Evolutionary conservation across 2,329 filamentous ascomycete species (phyloP), one percentile per base, ranked within the genome.

Genomic region (Xylariaceae sp.): DNA sequence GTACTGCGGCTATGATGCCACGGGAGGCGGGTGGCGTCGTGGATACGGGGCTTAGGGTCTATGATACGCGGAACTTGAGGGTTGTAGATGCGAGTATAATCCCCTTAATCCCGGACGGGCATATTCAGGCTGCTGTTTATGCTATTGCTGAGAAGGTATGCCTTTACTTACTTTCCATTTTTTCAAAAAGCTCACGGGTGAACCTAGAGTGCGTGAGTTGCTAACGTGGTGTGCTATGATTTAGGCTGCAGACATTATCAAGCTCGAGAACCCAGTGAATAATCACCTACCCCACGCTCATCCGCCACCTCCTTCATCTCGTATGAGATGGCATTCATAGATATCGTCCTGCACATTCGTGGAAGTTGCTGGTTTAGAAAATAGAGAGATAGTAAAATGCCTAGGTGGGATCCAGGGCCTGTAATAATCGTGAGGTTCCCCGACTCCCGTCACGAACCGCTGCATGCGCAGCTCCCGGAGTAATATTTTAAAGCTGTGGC

Each of bases 241-340:
- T 50, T 33, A 77, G 75, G 76, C 75, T 16, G 75, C 75, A 13
- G 75, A 78, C 58, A 73, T 78, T 35, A 78, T 79, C 60, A 77
- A 75, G 58, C 61, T 65, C 9, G 58, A 63, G 15, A 54, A 50
- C 10, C 45, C 24, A 18, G 47, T 23, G 36, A 30, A n/a, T 13
- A 32, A 37, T 37, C 24, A 32, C 11, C 37, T 39, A 24, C 39
- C 13, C 10, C 26, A 44, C 13, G 11, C 24, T 42, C 27, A 9
- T 3, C 16, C 26, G 27, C 54, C 27, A 27, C 48, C 23, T n/a
- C 6, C 27, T 24, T 40, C 23, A 10, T 8, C 13, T 15, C 20
- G 21, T 35, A 26, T 18, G 11, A 27, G 7, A 41, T 8, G 27
- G 15, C 16, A 18, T 8, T 8, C 11, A 4, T 37, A n/a, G 24